Base-by-base conservation (phyloP, 768 basidiomycete species). In the Leccinum arenicola region DNA sequence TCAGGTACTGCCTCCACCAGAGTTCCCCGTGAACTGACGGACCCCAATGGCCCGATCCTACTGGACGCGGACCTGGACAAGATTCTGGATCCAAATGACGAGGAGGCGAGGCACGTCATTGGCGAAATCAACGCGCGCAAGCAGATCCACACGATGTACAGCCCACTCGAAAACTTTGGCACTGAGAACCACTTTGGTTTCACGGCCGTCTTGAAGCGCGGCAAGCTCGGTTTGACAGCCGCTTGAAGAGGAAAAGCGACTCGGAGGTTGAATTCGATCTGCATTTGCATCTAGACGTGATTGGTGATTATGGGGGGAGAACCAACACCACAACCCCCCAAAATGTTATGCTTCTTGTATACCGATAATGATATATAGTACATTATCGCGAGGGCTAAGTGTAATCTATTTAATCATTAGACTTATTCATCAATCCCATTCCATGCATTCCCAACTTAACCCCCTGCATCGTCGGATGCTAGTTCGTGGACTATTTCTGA, bases 121-220 rank as follows among this genome's bases (percentile, higher is more conserved):
- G 23, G 45, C 9, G 58, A 63, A 51, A 59, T 66, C 23, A 66
- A 66, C 29, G 53, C 55, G 11, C 57, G 64, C 51, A 66, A 66
- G 33, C 61, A 55, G 21, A 55, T 62, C 7, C 58, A 59, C 23
- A 45, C 43, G 31, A 66, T 66, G 61, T 66, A 66, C 43, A 54
- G 57, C 23, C 57, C 64, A 2, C 17, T 52, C 17, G 57, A 59
- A 9, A 33, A 62, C 15, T 66, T 66, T 36, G 54, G 54, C 10
- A 33, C 25, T 3, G 64, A 66, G 7, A 48, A 49, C 9, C 61
- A 63, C 35, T 52, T 66, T 51, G 65, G 65, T 4, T 52, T 55
- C n/a, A 55, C 31, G 9, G 53, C 57, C 7, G 38, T 59, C 31
- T 33, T 61, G 49, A 25, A 59, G 35, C 52, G 57, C 14, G 53